Evolutionary conservation across 129 eudicot species (phyloP).

Genomic region (Pulicaria dysenterica): DNA sequence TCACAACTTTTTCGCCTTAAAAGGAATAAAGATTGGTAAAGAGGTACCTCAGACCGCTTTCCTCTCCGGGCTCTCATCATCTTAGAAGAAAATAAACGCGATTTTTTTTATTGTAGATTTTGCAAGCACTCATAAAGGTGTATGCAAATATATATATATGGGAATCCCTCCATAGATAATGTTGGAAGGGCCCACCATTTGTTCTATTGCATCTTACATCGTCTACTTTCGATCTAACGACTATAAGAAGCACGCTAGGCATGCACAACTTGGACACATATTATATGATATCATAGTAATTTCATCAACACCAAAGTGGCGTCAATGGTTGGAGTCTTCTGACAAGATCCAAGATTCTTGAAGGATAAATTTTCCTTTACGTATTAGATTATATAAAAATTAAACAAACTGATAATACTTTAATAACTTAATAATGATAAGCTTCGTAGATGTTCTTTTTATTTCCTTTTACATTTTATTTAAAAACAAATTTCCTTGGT

Average conservation of each 20-base stretch:
- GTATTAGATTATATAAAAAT: neutral
- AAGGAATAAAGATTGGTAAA: conserved; percentile 17
- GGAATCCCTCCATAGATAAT: conserved; percentile 2
- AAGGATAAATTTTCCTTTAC: neutral
- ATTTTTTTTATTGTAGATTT: conserved; percentile 29
- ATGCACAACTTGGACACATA: conserved; percentile 44
- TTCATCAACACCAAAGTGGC: conserved; percentile 24
- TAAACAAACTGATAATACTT: too few relatives aligned
- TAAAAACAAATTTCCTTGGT: neutral
- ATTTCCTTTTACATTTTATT: neutral
- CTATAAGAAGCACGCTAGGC: conserved; percentile 23
- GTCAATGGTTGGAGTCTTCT: conserved; percentile 11
- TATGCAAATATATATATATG: conserved; percentile 18
- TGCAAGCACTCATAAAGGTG: conserved; percentile 35
- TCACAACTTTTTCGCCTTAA: conserved; percentile 16
- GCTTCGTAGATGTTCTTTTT: neutral
- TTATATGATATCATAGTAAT: conserved; percentile 14
- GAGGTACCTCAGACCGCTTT: conserved; percentile 75
- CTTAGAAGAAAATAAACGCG: conserved; percentile 15
- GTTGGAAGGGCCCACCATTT: conserved; percentile 29
- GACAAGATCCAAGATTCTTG: conserved; percentile 6
- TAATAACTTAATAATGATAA: too few relatives aligned
- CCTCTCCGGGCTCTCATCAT: conserved; percentile 77
- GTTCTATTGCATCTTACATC: conserved; percentile 25
- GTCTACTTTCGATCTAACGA: conserved; percentile 23